These are phyloP conservation scores for Fusarium proliferatum DNA, from an alignment of 2,329 filamentous ascomycete species.

Conservation along the genomic window DNA sequence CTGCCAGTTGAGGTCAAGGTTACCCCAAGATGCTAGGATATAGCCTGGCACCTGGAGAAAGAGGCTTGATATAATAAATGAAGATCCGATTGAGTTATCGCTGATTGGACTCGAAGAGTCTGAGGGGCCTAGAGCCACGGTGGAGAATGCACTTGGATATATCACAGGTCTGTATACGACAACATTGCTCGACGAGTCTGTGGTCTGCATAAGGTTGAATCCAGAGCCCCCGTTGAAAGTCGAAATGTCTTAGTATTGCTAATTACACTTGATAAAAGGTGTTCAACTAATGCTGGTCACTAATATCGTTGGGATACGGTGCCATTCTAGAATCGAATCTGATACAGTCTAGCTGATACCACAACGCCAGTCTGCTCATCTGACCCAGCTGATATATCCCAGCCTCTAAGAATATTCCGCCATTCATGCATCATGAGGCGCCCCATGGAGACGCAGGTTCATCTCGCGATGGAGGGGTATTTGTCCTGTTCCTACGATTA, in stretches of 20 bases:
- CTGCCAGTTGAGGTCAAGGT: slow-evolving; percentile 17
- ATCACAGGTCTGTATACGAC: not conserved
- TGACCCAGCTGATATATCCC: not conserved
- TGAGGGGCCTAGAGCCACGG: not conserved
- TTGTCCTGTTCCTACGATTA: slow-evolving; percentile 40
- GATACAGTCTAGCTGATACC: not conserved
- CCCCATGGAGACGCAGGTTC: slow-evolving; percentile 33
- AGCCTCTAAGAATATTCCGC: not conserved
- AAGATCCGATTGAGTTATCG: not conserved
- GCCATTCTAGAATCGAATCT: not conserved
- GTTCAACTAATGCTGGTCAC: not conserved
- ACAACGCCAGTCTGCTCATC: not conserved
- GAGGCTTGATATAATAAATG: slow-evolving; percentile 14
- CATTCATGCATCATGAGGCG: not conserved
- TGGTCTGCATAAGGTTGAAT: not conserved
- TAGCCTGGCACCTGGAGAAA: slow-evolving; percentile 3
- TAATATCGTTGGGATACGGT: not conserved
- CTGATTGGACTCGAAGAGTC: not conserved
- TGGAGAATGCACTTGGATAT: not conserved
- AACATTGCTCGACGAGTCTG: not conserved
- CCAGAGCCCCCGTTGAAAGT: not conserved
- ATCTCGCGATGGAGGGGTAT: slow-evolving; percentile 34
- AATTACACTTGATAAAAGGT: not conserved
- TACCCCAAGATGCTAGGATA: slow-evolving; percentile 20
- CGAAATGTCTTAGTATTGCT: not conserved